Evolutionary conservation across 345 rosid species (phyloP).

Genomic region (Isatis tinctoria): DNA sequence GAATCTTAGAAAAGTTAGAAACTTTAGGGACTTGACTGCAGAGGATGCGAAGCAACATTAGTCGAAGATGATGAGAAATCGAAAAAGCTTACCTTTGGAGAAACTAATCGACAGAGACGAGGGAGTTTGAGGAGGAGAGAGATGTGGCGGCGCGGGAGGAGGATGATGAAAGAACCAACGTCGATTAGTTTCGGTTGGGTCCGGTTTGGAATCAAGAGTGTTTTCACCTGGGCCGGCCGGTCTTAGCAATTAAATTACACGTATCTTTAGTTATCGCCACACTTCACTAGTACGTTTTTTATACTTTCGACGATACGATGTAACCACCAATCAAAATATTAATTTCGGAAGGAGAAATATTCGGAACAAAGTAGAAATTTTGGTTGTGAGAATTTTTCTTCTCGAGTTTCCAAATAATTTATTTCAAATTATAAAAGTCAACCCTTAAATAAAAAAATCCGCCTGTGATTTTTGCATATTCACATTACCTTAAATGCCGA

Average conservation of each 20-base stretch:
- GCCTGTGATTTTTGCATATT: too few relatives aligned
- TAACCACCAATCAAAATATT: too few relatives aligned
- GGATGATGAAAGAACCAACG: neutral
- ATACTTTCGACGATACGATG: too few relatives aligned
- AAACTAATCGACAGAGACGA: neutral
- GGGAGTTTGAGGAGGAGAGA: neutral
- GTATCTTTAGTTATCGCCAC: neutral
- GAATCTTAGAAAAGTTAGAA: neutral
- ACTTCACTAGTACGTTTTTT: too few relatives aligned
- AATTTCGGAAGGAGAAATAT: too few relatives aligned
- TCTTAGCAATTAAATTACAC: neutral
- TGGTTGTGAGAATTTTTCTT: too few relatives aligned
- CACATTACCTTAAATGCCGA: neutral
- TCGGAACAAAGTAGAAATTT: too few relatives aligned
- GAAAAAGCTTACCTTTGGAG: slow-evolving; percentile 1
- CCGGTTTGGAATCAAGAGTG: neutral
- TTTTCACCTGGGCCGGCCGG: neutral
- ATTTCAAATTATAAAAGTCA: too few relatives aligned
- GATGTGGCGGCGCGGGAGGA: slow-evolving; percentile 1
- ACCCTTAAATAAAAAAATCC: too few relatives aligned
- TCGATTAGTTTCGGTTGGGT: neutral
- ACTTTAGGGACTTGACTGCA: neutral
- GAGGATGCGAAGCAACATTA: neutral
- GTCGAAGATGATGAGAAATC: neutral
- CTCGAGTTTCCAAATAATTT: too few relatives aligned